Evolutionary conservation across 306 rosid species (phyloP), one percentile per base, ranked within the genome.

Genomic region (Castanopsis chinensis): DNA sequence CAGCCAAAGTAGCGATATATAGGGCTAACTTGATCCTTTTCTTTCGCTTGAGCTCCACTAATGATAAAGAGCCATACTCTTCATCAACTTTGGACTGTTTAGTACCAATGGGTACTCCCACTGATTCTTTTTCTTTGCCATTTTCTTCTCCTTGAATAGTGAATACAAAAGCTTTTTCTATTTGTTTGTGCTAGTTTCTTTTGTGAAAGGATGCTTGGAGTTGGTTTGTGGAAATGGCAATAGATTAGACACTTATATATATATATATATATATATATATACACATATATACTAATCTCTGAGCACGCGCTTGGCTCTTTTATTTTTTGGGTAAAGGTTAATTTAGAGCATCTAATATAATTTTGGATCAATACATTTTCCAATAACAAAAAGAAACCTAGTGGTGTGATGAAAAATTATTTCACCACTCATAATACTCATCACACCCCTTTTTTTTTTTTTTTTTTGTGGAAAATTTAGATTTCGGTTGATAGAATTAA

Each of bases 81-180:
- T 52, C 69, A 64, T 79, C 78, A 12, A 74, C 70, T 78, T 80
- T 71, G 18, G 25, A 54, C 71, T 53, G 35, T 1, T 61, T 80
- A 64, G 82, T 20, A 82, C 79, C 30, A 72, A 57, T 27, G 85
- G 81, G 45, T 63, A 77, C 9, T 52, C 76, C 41, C 67, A 79
- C 19, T 82, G 63, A 45, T 55, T 57, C n/a, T 23, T 56, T 33
- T 61, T 79, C 74, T 79, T 81, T 0, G 86, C 80, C 86, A 83
- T 69, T 14, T n/a, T 41, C 23, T 20, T 56, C n/a, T 2, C 27
- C 19, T 2, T 5, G 27, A 25, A 1, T 2, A 25, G 25, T 19
- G 61, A 20, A 56, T 17, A 56, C 21, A 56, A 56, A 56, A 6
- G 21, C 19, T 20, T 56, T 10, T 2, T 18, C n/a, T 5, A n/a